A percentile compares a stretch with the other conserved stretches of the same genome.
Evolutionary conservation across 768 basidiomycete species (phyloP).

Genomic region (Mycena pura): DNA sequence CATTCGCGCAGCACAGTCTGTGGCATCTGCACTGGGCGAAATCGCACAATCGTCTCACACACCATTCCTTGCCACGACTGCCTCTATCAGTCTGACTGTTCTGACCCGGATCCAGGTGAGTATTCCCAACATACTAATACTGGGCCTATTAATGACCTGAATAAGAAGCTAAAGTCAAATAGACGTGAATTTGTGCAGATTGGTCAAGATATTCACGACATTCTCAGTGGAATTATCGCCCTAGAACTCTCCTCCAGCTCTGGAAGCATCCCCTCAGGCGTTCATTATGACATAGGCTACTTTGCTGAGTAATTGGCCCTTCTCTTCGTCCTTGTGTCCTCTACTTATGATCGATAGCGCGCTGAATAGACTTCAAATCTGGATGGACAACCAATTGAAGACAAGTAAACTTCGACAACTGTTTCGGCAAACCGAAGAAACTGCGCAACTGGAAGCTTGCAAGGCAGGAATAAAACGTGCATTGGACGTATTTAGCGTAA

Average conservation of each 20-base stretch:
- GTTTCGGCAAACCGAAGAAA: not conserved
- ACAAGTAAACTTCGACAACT: conserved; percentile 1
- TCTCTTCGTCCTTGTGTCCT: not conserved
- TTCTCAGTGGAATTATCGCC: not conserved
- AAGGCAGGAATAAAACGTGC: not conserved
- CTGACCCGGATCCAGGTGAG: too few relatives aligned
- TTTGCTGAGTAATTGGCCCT: not conserved
- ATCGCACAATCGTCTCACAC: not conserved
- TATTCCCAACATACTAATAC: too few relatives aligned
- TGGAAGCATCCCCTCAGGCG: not conserved
- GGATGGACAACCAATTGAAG: not conserved
- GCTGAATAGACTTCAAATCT: not conserved
- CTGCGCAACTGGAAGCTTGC: not conserved
- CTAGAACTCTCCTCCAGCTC: not conserved
- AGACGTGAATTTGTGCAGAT: not conserved
- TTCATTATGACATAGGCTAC: not conserved
- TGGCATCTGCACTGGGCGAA: not conserved
- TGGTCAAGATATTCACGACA: not conserved
- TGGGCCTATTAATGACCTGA: not conserved
- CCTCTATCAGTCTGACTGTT: not conserved
- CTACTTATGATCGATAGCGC: not conserved
- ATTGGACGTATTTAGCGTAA: too few relatives aligned
- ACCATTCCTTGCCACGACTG: not conserved
- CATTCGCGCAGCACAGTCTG: not conserved
- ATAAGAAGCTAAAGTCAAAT: not conserved